Evolutionary conservation across 768 basidiomycete genomes (phyloP).

Genomic region (Lanmaoa pseudosensibilis): DNA sequence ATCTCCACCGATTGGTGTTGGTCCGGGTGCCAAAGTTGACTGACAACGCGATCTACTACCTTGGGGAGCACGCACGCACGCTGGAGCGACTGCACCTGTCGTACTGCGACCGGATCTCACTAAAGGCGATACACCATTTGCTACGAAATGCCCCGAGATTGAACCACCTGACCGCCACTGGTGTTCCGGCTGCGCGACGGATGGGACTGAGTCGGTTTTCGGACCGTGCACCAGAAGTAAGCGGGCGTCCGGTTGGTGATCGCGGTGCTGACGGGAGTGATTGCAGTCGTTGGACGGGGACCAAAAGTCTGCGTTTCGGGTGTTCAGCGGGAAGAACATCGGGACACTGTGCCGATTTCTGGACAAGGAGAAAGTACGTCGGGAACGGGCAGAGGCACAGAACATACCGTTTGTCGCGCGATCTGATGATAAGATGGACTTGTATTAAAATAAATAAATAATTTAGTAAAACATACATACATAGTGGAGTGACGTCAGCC

Average conservation of each 20-base stretch:
- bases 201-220: slow-evolving; percentile 77
- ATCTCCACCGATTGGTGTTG: slow-evolving; percentile 74
- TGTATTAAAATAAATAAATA: slow-evolving; percentile 45
- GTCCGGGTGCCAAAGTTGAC: slow-evolving; percentile 82
- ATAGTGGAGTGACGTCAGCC: no score
- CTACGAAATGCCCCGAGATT: slow-evolving; percentile 58
- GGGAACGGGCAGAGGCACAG: slow-evolving; percentile 54
- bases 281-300: slow-evolving; percentile 61
- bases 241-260: slow-evolving; percentile 20
- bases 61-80: slow-evolving; percentile 67
- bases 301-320: slow-evolving; percentile 73
- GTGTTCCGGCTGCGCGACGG: slow-evolving; percentile 70
- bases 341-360: slow-evolving; percentile 62
- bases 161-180: slow-evolving; percentile 77
- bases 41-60: slow-evolving; percentile 75
- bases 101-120: slow-evolving; percentile 79
- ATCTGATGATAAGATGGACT: slow-evolving; percentile 62
- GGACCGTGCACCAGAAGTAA: slow-evolving; percentile 61
- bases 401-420: slow-evolving; percentile 61
- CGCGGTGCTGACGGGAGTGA: slow-evolving; percentile 2
- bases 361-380: slow-evolving; percentile 64
- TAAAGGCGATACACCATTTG: slow-evolving; percentile 72
- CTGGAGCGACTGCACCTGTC: slow-evolving; percentile 84
- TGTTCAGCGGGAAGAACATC: slow-evolving; percentile 74
- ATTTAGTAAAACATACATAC: neutral